These are phyloP conservation scores for Suhomyces chickasaworum DNA, from an alignment of 1,139 yeast genomes.

Conservation along the genomic window DNA sequence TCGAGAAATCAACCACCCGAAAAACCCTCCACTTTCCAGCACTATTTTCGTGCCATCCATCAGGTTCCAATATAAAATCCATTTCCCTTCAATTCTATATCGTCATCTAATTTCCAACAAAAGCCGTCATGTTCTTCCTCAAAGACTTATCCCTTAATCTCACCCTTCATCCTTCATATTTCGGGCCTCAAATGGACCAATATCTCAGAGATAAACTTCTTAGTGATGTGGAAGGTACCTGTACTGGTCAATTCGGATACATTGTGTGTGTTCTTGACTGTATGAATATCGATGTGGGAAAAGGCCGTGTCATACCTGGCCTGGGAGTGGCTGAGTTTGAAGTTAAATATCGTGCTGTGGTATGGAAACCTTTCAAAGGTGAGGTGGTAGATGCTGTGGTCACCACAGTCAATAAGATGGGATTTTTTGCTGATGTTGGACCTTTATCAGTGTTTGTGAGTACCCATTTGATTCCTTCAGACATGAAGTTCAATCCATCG, in stretches of 20 bases:
- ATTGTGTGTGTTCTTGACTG: constrained; percentile 95
- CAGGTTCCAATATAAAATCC: neutral
- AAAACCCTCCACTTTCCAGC: neutral
- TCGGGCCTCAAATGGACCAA: constrained; percentile 97
- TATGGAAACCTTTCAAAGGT: constrained; percentile 98
- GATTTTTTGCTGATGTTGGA: constrained; percentile 97
- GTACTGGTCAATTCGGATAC: constrained; percentile 98
- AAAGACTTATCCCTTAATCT: constrained; percentile 90
- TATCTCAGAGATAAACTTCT: constrained; percentile 84
- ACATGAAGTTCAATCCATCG: constrained; percentile 90
- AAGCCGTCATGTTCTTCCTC: constrained; percentile 43
- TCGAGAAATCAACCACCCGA: neutral
- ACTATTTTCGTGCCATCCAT: neutral
- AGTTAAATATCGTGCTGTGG: constrained; percentile 94
- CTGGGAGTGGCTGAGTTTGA: constrained; percentile 94
- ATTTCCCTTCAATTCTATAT: neutral
- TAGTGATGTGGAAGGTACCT: constrained; percentile 97
- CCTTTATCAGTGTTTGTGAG: constrained; percentile 94
- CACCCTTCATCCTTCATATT: constrained; percentile 94
- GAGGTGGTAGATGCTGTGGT: constrained; percentile 98
- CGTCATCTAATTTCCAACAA: neutral
- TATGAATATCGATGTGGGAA: constrained; percentile 92
- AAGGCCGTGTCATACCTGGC: constrained; percentile 88
- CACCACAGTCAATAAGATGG: constrained; percentile 92
- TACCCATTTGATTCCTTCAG: constrained; percentile 91